phyloP scores from a whole-genome alignment of 371 early-diverging fungal species.

The Phascolomyces articulosus region DNA sequence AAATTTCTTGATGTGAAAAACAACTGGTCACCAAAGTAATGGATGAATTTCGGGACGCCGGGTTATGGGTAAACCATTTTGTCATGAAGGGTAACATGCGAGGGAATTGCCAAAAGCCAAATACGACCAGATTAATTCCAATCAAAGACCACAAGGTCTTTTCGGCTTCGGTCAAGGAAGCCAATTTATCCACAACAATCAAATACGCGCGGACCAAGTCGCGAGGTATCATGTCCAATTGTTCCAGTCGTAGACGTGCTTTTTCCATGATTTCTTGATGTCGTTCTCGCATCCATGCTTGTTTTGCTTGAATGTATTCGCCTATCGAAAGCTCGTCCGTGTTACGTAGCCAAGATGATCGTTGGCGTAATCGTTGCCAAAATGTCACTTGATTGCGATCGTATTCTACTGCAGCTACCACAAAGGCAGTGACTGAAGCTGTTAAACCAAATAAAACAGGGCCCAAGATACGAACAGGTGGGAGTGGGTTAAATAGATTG shows the following conservation, averaged over 20 bases:
- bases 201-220: conserved; percentile 49
- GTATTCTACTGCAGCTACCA: conserved; percentile 22
- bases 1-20: conserved; percentile 66
- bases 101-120: conserved; percentile 72
- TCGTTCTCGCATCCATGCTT: conserved; percentile 11
- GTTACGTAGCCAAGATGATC: background rate
- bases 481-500: background rate
- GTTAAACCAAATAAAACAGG: conserved; percentile 24
- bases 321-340: conserved; percentile 14
- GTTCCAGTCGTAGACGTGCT: conserved; percentile 12
- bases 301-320: conserved; percentile 12
- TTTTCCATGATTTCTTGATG: conserved; percentile 22
- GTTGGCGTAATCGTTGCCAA: conserved; percentile 22
- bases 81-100: conserved; percentile 67
- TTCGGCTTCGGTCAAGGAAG: conserved; percentile 50
- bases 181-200: conserved; percentile 43
- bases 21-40: conserved; percentile 72
- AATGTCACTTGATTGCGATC: conserved; percentile 30
- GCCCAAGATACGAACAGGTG: conserved; percentile 17
- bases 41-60: conserved; percentile 41
- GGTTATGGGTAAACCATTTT: conserved; percentile 72
- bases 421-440: conserved; percentile 16
- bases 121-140: conserved; percentile 72
- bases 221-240: conserved; percentile 33
- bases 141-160: conserved; percentile 61